Conservation (phyloP, 2,329 filamentous ascomycete genomes). For the Huntiella bhutanensis region DNA sequence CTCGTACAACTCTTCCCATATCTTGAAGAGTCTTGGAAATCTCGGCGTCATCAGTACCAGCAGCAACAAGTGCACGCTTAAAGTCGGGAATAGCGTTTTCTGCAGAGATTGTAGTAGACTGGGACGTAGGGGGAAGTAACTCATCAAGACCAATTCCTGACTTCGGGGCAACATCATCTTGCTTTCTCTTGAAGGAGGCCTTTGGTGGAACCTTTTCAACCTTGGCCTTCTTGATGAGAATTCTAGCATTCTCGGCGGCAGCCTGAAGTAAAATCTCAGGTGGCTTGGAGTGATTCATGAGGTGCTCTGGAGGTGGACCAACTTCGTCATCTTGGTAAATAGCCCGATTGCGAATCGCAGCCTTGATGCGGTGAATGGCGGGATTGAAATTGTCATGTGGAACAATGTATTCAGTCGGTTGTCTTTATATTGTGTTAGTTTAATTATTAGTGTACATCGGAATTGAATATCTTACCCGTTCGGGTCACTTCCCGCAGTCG, state of each 20-base stretch:
- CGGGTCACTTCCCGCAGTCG: conserved; percentile 50
- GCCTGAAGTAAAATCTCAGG: conserved; percentile 45
- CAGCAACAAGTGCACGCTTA: conserved; percentile 50
- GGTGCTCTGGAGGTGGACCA: conserved; percentile 39
- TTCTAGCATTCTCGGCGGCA: conserved; percentile 37
- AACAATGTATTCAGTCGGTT: conserved; percentile 49
- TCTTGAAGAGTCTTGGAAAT: conserved; percentile 53
- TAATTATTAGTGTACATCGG: too few species aligned
- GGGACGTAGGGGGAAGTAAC: conserved; percentile 23
- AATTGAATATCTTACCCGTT: conserved; percentile 38
- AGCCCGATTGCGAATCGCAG: conserved; percentile 68
- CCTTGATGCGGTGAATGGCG: conserved; percentile 69
- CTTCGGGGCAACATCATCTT: conserved; percentile 58
- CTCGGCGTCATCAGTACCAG: conserved; percentile 37
- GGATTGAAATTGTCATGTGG: conserved; percentile 74
- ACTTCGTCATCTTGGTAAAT: conserved; percentile 49
- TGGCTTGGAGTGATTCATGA: conserved; percentile 56
- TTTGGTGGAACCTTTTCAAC: conserved; percentile 85
- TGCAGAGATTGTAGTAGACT: conserved; percentile 22
- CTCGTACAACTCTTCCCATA: conserved; percentile 52
- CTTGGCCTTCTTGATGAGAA: conserved; percentile 49
- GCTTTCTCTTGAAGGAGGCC: conserved; percentile 50
- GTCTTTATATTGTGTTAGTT: conserved; percentile 18
- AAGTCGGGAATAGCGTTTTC: conserved; percentile 80
- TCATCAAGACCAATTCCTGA: conserved; percentile 77